phyloP scores from a whole-genome alignment of 176 grass and related monocot species.

The Eremochloa ophiuroides region DNA sequence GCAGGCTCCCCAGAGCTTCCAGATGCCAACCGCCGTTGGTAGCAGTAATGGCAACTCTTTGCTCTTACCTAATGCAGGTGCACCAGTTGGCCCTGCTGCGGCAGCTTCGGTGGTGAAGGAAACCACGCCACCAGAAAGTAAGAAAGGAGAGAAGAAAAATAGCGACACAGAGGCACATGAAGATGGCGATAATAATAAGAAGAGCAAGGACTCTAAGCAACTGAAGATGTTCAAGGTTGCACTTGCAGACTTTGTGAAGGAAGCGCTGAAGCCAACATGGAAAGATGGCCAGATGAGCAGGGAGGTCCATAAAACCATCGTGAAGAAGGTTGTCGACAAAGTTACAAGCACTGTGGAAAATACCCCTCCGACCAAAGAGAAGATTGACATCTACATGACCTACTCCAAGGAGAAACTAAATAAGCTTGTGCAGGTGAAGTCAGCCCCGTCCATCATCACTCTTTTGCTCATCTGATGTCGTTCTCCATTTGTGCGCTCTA shows the following conservation, averaged over 20 bases:
- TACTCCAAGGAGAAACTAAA: conserved; percentile 75
- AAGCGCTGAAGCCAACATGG: conserved; percentile 87
- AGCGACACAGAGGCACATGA: conserved; percentile 31
- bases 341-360: conserved; percentile 77
- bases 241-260: conserved; percentile 88
- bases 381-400: conserved; percentile 80
- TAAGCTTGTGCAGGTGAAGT: conserved; percentile 87
- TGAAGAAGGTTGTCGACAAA: conserved; percentile 98
- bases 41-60: conserved; percentile 28
- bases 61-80: conserved; percentile 22
- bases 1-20: conserved; percentile 27
- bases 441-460: background rate
- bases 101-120: conserved; percentile 31
- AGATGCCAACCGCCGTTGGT: conserved; percentile 28
- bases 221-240: conserved; percentile 82
- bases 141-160: conserved; percentile 53
- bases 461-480: background rate
- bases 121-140: conserved; percentile 32
- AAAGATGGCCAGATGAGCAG: conserved; percentile 93
- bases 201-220: conserved; percentile 67
- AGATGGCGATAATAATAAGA: conserved; percentile 57
- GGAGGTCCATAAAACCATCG: conserved; percentile 90
- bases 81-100: background rate
- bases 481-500: background rate
- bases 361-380: conserved; percentile 82